These are phyloP conservation scores for Solanum chiquidenum DNA, from an alignment of 257 asterid genomes.

Conservation along the genomic window DNA sequence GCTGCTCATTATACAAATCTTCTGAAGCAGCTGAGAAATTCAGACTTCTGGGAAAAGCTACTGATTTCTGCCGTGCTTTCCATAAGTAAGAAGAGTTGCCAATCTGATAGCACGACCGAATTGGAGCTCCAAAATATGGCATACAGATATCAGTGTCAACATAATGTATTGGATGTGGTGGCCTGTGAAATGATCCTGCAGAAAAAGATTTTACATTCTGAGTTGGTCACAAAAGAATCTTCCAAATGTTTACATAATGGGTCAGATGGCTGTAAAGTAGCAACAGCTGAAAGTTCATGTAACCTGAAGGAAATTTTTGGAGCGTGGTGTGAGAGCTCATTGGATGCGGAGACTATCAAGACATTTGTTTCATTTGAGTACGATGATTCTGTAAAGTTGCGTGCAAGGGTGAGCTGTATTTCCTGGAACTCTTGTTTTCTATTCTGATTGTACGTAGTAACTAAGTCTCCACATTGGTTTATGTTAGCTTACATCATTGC, in stretches of 20 bases:
- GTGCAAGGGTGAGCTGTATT: conserved; percentile 47
- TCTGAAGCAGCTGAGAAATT: conserved; percentile 50
- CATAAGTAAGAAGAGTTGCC: conserved; percentile 14
- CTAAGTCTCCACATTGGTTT: not conserved
- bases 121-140: conserved; percentile 33
- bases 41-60: conserved; percentile 70
- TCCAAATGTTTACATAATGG: conserved; percentile 29
- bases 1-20: conserved; percentile 68
- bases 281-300: conserved; percentile 17
- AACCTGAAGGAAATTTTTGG: conserved; percentile 48
- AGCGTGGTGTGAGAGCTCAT: conserved; percentile 45
- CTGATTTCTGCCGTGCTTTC: conserved; percentile 34
- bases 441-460: not conserved
- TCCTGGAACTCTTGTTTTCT: not conserved
- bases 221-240: conserved; percentile 28
- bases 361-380: conserved; percentile 53
- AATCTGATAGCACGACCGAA: conserved; percentile 26
- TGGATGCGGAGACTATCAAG: conserved; percentile 56
- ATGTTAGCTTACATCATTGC: not conserved
- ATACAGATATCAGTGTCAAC: conserved; percentile 43
- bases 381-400: conserved; percentile 31
- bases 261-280: conserved; percentile 13
- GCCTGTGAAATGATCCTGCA: conserved; percentile 73
- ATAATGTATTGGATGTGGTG: conserved; percentile 58
- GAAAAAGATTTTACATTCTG: conserved; percentile 55